Evolutionary conservation across 164 flowering plant species (phyloP).

Genomic region (Euptelea pleiosperma): DNA sequence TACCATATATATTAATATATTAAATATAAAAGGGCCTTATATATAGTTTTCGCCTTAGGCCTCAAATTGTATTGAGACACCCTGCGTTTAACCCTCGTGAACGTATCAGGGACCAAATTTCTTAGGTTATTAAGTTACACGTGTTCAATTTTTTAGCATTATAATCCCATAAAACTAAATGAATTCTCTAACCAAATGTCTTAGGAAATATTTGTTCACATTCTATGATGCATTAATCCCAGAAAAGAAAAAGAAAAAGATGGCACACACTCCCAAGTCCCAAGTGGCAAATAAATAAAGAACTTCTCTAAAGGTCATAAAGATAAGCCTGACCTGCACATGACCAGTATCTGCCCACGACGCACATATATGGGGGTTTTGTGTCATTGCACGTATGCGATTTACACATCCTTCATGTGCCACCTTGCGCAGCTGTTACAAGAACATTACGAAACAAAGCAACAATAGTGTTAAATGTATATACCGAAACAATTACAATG

Average conservation of each 20-base stretch:
- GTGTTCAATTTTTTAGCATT: background rate
- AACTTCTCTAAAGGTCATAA: background rate
- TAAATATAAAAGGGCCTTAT: no score
- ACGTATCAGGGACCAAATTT: no score
- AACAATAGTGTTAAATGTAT: background rate
- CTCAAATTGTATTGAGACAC: no score
- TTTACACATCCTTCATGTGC: slow-evolving; percentile 86
- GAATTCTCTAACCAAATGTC: no score
- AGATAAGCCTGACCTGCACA: slow-evolving; percentile 71
- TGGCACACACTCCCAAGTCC: no score
- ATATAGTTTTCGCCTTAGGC: no score
- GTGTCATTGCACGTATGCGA: slow-evolving; percentile 85
- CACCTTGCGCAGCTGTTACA: slow-evolving; percentile 67
- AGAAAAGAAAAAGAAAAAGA: no score
- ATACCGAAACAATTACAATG: background rate
- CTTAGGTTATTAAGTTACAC: no score
- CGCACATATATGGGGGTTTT: slow-evolving; percentile 89
- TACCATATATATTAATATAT: no score
- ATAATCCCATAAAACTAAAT: slow-evolving; percentile 1
- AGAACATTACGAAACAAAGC: background rate
- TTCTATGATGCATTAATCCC: background rate
- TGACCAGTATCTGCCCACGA: slow-evolving; percentile 89
- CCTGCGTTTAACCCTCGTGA: no score
- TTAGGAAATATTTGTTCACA: no score
- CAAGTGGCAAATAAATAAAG: background rate